A percentile compares a stretch with the other conserved stretches of the same genome.
These are phyloP conservation scores for Rhodotorula kratochvilovae DNA, from an alignment of 768 basidiomycete species.

Conservation along the genomic window DNA sequence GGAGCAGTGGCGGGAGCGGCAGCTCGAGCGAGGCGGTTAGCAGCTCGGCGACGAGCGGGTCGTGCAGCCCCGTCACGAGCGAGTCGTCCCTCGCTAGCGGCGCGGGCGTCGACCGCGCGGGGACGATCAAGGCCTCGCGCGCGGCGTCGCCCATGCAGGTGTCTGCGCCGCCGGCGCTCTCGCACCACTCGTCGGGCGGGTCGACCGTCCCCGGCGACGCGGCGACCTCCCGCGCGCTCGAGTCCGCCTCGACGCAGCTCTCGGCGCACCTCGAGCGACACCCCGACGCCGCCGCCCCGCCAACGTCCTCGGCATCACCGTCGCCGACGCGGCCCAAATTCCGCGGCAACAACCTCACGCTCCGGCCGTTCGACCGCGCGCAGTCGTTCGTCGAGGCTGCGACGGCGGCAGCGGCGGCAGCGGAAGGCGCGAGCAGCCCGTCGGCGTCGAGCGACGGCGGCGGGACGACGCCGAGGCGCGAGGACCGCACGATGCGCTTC, in stretches of 20 bases:
- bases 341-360: slow-evolving; percentile 14
- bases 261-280: neutral
- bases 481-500: slow-evolving; percentile 16
- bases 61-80: neutral
- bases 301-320: neutral
- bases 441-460: slow-evolving; percentile 1
- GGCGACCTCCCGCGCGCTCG: neutral
- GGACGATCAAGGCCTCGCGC: slow-evolving; percentile 23
- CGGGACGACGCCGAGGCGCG: slow-evolving; percentile 16
- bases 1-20: neutral
- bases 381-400: neutral
- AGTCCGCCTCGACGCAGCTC: neutral
- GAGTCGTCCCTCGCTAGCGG: neutral
- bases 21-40: neutral
- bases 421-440: no score
- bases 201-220: neutral
- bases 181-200: neutral
- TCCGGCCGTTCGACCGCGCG: slow-evolving; percentile 13
- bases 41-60: neutral
- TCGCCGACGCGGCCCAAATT: slow-evolving; percentile 13
- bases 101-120: slow-evolving; percentile 2
- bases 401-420: neutral
- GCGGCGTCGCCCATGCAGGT: neutral
- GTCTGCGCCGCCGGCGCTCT: neutral
- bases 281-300: neutral